Evolutionary conservation across 306 rosid genomes (phyloP), one percentile per base, ranked within the genome.

Genomic region (Abrus precatorius): DNA sequence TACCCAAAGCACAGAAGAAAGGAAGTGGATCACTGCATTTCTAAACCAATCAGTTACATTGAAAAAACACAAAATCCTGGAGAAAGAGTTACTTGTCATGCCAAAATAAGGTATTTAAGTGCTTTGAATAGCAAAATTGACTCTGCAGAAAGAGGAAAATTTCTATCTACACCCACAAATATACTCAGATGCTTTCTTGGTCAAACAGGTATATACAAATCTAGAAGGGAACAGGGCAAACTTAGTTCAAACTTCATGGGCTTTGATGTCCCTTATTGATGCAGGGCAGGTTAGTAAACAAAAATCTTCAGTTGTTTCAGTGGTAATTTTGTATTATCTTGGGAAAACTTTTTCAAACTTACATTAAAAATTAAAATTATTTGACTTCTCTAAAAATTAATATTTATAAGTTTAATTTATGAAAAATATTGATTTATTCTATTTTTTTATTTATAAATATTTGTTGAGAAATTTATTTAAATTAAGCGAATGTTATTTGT

Each of bases 61-160:
- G 87, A 86, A 79, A 54, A 75, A 14, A 41, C 78, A 66, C 97
- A 93, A 80, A 87, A 84, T 20, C 84, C 74, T 4, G 94, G n/a
- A n/a, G n/a, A n/a, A n/a, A 93, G 79, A 89, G 96, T 74, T 88
- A 93, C 80, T 85, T 91, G 69, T 86, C 97, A 13, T 71, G 92
- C 79, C 90, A 82, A 66, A 85, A 89, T 56, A 89, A 88, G 93
- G 93, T 87, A 66, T 0, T 4, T 5, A 40, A 20, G 61, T 60
- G 36, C 59, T 76, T 50, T 82, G 7, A 62, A 20, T 3, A 47
- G 9, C 29, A 13, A 5, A 28, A 6, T 3, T n/a, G 0, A 66
- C 66, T 40, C 5, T 13, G 5, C 14, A 33, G 6, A 59, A 6
- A 50, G n/a, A 62, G 9, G n/a, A 3, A 2, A 40, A 9, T 36